Conservation (phyloP, 192 early-diverging fungal genomes). For the Umbelopsis vinacea region DNA sequence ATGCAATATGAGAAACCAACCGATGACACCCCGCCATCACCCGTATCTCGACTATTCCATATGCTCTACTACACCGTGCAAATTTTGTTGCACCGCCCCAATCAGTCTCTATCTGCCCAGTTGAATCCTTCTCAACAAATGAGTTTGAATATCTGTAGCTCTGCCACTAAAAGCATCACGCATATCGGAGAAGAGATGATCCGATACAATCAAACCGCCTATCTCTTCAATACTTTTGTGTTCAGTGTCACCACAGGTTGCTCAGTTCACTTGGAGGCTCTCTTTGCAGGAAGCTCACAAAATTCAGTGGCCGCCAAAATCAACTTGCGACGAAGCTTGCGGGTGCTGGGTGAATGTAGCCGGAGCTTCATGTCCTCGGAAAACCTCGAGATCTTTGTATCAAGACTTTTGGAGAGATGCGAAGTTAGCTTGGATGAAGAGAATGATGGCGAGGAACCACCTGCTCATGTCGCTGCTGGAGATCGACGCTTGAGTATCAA, state of each 20-base stretch:
- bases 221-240: constrained; percentile 25
- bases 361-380: constrained; percentile 16
- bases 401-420: constrained; percentile 13
- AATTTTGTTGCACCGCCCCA: constrained; percentile 32
- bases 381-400: constrained; percentile 24
- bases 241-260: constrained; percentile 18
- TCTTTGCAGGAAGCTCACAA: constrained; percentile 17
- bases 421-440: constrained; percentile 22
- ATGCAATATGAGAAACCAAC: constrained; percentile 36
- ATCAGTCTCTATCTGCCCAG: neutral
- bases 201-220: constrained; percentile 9
- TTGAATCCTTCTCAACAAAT: constrained; percentile 28
- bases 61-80: constrained; percentile 43
- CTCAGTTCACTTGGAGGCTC: constrained; percentile 19
- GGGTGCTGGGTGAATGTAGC: constrained; percentile 25
- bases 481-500: constrained; percentile 13
- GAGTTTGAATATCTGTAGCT: constrained; percentile 31
- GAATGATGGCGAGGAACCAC: neutral
- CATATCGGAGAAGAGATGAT: constrained; percentile 46
- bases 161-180: constrained; percentile 37
- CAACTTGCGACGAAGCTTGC: constrained; percentile 20
- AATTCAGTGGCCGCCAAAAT: constrained; percentile 6
- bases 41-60: constrained; percentile 31
- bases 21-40: constrained; percentile 21
- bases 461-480: neutral